Evolutionary conservation across 805 yeast genomes (phyloP), one percentile per base, ranked within the genome.

Genomic region (Danielia reshetovae): DNA sequence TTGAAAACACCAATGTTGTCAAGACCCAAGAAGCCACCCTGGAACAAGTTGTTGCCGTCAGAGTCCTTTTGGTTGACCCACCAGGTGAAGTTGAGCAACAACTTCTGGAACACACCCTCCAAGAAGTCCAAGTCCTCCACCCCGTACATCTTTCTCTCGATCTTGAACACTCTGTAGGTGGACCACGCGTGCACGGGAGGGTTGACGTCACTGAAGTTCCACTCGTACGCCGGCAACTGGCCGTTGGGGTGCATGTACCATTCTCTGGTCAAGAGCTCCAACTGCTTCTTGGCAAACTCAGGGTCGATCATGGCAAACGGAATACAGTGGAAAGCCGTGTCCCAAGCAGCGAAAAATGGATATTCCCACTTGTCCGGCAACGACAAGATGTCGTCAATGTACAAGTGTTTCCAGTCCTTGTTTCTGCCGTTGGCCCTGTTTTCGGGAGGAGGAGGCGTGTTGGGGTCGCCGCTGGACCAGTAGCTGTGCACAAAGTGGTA

Each of bases 141-240:
- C n/a, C 89, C 89, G 55, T 81, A 82, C 77, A 85, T 70, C 55
- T 84, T 85, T 45, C 93, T 69, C 60, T 89, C 96, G 48, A 87
- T 75, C 60, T 89, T 88, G 63, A 77, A 88, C 27, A 85, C 85
- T 49, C 97, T 73, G 57, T 79, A 88, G 10, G 89, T 80, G 1
- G 96, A 81, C 96, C 96, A 88, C 0, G 96, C 96, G 57, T 89
- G 96, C 23, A 88, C 97, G 0, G 97, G 97, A 1, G 97, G 97
- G 56, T 88, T 88, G n/a, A 89, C 95, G 59, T 88, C 97, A 42
- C 84, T 70, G 52, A 88, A 88, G 57, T 89, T 88, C 97, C 97
- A 88, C 61, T 88, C 97, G 58, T 88, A 88, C 10, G 96, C 96
- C 0, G 97, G 96, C 45, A 87, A 77, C 60, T 89, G 96, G n/a